A percentile compares a stretch with the other conserved stretches of the same genome.
phyloP scores from a whole-genome alignment of 2,329 filamentous ascomycete species.

The Monosporascus sp. region DNA sequence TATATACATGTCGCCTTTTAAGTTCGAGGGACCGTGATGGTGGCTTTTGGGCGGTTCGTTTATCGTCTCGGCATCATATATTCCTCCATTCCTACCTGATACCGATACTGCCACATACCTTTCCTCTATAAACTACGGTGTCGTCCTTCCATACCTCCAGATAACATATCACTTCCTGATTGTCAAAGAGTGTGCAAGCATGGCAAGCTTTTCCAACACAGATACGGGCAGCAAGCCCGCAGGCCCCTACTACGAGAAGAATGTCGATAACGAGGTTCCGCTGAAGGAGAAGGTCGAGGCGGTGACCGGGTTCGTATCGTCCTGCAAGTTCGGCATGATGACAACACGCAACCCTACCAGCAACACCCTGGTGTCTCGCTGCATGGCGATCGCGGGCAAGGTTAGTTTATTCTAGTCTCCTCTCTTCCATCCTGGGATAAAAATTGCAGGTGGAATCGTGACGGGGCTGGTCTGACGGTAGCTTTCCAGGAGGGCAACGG shows the following conservation, averaged over 20 bases:
- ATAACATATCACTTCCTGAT: background rate
- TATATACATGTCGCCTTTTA: too few species aligned
- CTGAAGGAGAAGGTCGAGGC: conserved; percentile 63
- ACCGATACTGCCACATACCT: background rate
- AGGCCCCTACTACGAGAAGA: conserved; percentile 63
- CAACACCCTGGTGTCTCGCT: conserved; percentile 56
- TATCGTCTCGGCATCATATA: background rate
- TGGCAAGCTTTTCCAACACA: conserved; percentile 15
- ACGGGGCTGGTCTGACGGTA: background rate
- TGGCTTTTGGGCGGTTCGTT: too few species aligned
- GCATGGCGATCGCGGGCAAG: conserved; percentile 66
- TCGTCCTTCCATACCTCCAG: too few species aligned
- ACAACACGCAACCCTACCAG: conserved; percentile 55
- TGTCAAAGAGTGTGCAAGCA: conserved; percentile 1
- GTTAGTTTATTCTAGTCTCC: conserved; percentile 31
- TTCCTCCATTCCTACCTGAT: background rate
- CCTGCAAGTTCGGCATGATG: conserved; percentile 66
- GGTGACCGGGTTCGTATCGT: conserved; percentile 54
- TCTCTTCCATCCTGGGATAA: background rate
- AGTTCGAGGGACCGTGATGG: too few species aligned
- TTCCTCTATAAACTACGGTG: background rate
- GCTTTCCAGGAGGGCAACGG: conserved; percentile 63
- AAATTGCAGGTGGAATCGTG: background rate
- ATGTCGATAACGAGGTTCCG: conserved; percentile 51
- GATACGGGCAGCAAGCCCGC: conserved; percentile 15